Conservation (phyloP, 257 asterid genomes). For the Solanum peruvianum region DNA sequence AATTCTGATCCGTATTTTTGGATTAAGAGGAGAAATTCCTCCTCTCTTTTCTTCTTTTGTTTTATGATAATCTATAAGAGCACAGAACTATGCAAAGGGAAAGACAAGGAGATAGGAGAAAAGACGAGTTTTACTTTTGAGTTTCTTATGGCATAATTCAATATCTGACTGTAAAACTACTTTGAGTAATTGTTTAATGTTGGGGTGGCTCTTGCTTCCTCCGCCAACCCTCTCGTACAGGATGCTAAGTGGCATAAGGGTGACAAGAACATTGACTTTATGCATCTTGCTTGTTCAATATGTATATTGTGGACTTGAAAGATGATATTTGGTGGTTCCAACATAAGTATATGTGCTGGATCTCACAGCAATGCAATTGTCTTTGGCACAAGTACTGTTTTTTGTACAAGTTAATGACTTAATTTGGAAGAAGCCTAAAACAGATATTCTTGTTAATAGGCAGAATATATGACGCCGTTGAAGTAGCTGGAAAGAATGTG, state of each 20-base stretch:
- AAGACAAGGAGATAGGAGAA: background rate
- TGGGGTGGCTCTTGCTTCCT: background rate
- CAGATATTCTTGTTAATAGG: constrained; percentile 24
- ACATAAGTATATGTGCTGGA: background rate
- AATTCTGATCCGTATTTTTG: background rate
- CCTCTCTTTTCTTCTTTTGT: background rate
- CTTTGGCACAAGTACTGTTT: background rate
- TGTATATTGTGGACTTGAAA: background rate
- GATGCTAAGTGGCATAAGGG: background rate
- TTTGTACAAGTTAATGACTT: background rate
- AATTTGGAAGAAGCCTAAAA: background rate
- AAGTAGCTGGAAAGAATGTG: constrained; percentile 85
- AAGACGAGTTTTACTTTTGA: background rate
- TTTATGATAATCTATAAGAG: background rate
- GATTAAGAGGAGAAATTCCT: background rate
- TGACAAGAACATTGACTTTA: background rate
- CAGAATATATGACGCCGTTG: constrained; percentile 81
- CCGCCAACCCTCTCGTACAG: background rate
- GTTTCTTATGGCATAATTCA: background rate
- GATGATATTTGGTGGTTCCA: background rate
- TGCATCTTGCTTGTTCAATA: background rate
- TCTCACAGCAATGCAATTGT: background rate
- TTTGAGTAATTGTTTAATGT: background rate
- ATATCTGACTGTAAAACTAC: background rate
- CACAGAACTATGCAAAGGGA: background rate